Evolutionary conservation across 306 rosid genomes (phyloP).

Genomic region (Bauhinia variegata): DNA sequence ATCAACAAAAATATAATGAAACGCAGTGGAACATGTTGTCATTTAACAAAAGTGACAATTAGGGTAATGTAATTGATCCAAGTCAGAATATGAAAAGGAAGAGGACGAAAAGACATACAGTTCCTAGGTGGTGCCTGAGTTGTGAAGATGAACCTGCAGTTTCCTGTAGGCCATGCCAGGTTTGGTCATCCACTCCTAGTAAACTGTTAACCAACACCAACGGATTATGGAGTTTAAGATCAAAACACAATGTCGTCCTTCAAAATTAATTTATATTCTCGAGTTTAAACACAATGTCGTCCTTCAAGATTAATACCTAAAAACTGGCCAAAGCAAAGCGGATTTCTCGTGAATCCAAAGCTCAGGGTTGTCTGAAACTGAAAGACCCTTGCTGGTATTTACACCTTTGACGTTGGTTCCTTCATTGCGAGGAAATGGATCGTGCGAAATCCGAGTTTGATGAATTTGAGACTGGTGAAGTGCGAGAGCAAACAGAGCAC

Average conservation of each 20-base stretch:
- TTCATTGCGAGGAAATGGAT: constrained; percentile 13
- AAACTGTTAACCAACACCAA: constrained; percentile 41
- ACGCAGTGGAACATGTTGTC: not conserved
- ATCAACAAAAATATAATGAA: not conserved
- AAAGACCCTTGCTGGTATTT: not conserved
- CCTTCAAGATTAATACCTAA: constrained; percentile 54
- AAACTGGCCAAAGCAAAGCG: constrained; percentile 58
- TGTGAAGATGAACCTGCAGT: constrained; percentile 55
- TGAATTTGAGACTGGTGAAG: constrained; percentile 58
- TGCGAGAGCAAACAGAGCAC: constrained; percentile 54
- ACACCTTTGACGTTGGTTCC: constrained; percentile 31
- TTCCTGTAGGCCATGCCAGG: constrained; percentile 56
- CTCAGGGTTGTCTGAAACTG: constrained; percentile 42
- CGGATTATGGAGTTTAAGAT: not conserved
- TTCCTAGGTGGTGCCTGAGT: constrained; percentile 50
- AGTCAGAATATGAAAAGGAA: constrained; percentile 12
- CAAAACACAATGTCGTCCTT: no score
- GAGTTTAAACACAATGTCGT: no score
- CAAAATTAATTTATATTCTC: no score
- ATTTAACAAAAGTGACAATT: not conserved
- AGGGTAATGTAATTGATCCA: not conserved
- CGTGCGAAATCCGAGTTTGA: constrained; percentile 29
- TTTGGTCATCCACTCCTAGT: constrained; percentile 53
- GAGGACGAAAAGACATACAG: constrained; percentile 41
- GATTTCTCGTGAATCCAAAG: constrained; percentile 52